Base-by-base conservation (phyloP, 2,329 filamentous ascomycete genomes). In the Tolypocladium amazonense region DNA sequence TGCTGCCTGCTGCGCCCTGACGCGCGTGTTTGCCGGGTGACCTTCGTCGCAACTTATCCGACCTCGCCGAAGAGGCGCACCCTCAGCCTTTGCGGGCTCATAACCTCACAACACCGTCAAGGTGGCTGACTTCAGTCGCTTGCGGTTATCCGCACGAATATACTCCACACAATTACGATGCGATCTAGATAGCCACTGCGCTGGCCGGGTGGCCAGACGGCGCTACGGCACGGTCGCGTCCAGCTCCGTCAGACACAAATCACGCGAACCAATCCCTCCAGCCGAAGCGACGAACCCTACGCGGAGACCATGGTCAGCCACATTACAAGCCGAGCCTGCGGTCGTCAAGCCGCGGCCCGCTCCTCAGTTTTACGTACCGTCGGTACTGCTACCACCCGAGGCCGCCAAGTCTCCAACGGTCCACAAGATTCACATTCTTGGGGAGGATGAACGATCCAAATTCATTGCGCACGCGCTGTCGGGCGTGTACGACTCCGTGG, bases 91-190 rank as follows among this genome's bases (percentile, higher is more conserved):
- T 43, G 8, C 6, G 39, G 39, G 50, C 60, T 45, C 61, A 30
- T 43, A 14, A 27, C 33, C 3, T n/a, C 39, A 58, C 57, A 54
- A 64, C 63, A 54, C 61, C 66, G 62, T 63, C 67, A 73, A 71
- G 62, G 66, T 75, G 73, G 73, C 73, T 65, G 64, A 64, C 62
- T 60, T 70, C 60, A 73, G 73, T 65, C 71, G 74, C 65, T 70
- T 72, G 71, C 76, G 78, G 73, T 71, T 75, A 66, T 71, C 72
- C 69, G 74, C 76, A 70, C 73, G 73, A 70, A 75, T 76, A 76
- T 67, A 71, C 59, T 67, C 68, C 62, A 71, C 60, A 68, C 63
- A 63, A 53, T 62, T 69, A 60, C 60, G 57, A 79, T 81, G 79
- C 66, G 67, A 65, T 53, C 71, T 59, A 73, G 70, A 73, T 79